Evolutionary conservation across 371 early-diverging fungal species (phyloP), one percentile per base, ranked within the genome.

Genomic region (Mucor sp.): DNA sequence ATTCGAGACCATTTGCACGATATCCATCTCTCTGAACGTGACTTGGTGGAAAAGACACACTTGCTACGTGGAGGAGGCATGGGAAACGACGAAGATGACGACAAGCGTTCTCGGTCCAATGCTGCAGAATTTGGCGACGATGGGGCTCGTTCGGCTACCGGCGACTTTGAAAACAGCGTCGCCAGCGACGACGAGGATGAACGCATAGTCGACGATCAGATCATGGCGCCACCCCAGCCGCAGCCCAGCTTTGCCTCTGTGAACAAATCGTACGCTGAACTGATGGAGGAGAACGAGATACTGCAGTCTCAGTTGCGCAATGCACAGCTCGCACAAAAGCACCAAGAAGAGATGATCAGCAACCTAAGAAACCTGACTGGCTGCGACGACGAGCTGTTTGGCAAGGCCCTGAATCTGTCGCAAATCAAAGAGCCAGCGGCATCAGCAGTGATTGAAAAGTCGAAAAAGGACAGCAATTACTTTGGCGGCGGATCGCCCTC

Each of bases 61-160:
- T 57, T 61, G 39, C 39, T 70, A 32, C 66, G 57, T 57, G 60
- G 66, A 48, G 57, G 59, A 30, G 44, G 55, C 12, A 68, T 63
- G 37, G 48, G 47, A 23, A 50, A 50, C 28, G 71, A 70, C 41
- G 76, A 75, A 28, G 77, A 80, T 39, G 82, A 82, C 28, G 82
- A 83, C 43, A 80, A 83, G 50, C 67, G 74, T 4, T 80, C 83
- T 6, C 67, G 83, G 19, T 83, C 83, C 0, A 80, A 78, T 44
- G 83, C 83, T 32, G 83, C 83, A 30, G 83, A 83, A 55, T 83
- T 83, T 78, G 83, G 83, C 44, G 83, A 83, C 78, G 81, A 78
- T 53, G 71, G 77, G 7, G 60, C 83, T 69, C 67, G 87, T 62
- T 70, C 75, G 73, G 77, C 82, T 21, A 71, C 71, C 11, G 79